phyloP scores from a whole-genome alignment of 2,329 filamentous ascomycete species.

The Aspergillus neoniger region DNA sequence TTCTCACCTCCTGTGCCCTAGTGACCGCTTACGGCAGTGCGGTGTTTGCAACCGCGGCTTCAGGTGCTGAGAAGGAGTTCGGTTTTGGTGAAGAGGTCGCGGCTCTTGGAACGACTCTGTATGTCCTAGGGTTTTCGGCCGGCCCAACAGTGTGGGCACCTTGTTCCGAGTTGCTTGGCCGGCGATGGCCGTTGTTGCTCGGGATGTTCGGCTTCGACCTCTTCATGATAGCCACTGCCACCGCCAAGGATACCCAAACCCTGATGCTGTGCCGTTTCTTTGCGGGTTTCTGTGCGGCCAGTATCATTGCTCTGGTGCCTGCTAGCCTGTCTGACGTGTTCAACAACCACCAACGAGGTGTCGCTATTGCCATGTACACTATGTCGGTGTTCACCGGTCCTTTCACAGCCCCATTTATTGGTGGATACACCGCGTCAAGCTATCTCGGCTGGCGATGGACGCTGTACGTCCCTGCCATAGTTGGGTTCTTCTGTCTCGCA shows the following conservation, averaged over 20 bases:
- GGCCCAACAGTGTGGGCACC: slow-evolving; percentile 65
- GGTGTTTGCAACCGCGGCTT: slow-evolving; percentile 68
- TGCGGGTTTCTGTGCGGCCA: slow-evolving; percentile 45
- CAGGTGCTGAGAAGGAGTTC: slow-evolving; percentile 52
- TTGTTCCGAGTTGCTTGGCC: slow-evolving; percentile 59
- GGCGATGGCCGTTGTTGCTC: slow-evolving; percentile 53
- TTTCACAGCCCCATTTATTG: slow-evolving; percentile 50
- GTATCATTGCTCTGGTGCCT: slow-evolving; percentile 43
- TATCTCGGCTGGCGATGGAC: slow-evolving; percentile 53
- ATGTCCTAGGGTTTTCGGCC: slow-evolving; percentile 54
- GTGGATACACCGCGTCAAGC: slow-evolving; percentile 51
- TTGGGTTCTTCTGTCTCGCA: slow-evolving; percentile 50
- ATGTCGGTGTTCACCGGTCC: slow-evolving; percentile 51
- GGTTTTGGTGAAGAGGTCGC: slow-evolving; percentile 44
- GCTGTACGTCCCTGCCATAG: slow-evolving; percentile 51
- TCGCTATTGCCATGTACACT: slow-evolving; percentile 49
- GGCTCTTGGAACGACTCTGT: slow-evolving; percentile 48
- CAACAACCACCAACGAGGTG: slow-evolving; percentile 43
- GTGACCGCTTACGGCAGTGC: slow-evolving; percentile 53
- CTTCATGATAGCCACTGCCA: slow-evolving; percentile 49
- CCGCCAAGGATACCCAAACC: slow-evolving; percentile 40
- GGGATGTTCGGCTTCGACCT: slow-evolving; percentile 44
- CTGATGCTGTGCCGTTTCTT: slow-evolving; percentile 48
- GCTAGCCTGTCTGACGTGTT: slow-evolving; percentile 52
- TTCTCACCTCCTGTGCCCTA: slow-evolving; percentile 31